These are phyloP conservation scores for Aureobasidium sp. DNA, from an alignment of 2,329 filamentous ascomycete genomes.

Conservation along the genomic window DNA sequence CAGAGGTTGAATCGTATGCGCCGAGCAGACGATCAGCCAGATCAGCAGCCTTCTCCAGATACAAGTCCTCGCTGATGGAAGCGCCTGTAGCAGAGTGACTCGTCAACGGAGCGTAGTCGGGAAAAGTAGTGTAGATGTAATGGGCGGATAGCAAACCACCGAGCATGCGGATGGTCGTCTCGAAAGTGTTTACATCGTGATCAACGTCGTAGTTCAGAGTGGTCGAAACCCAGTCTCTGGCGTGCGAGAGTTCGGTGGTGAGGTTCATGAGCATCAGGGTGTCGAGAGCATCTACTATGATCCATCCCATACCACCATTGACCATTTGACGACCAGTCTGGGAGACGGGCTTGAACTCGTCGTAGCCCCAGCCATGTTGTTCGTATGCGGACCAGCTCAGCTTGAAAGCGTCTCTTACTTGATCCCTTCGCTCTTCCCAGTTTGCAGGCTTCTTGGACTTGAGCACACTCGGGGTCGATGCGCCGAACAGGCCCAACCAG, in stretches of 20 bases:
- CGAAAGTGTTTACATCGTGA: conserved; percentile 94
- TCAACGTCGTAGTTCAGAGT: conserved; percentile 80
- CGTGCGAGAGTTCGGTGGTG: conserved; percentile 72
- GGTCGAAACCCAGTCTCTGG: conserved; percentile 78
- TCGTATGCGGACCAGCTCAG: conserved; percentile 91
- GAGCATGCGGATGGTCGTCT: conserved; percentile 96
- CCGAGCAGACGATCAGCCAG: conserved; percentile 78
- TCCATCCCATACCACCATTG: conserved; percentile 86
- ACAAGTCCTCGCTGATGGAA: conserved; percentile 74
- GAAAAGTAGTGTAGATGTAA: conserved; percentile 80
- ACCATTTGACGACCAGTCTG: conserved; percentile 80
- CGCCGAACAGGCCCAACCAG: conserved; percentile 55
- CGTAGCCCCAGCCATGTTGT: conserved; percentile 85
- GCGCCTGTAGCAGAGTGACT: conserved; percentile 52
- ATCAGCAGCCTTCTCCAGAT: conserved; percentile 91
- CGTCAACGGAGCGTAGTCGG: conserved; percentile 63
- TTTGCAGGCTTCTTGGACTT: conserved; percentile 29
- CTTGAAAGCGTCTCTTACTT: conserved; percentile 81
- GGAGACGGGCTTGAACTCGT: conserved; percentile 77
- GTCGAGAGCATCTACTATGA: conserved; percentile 91
- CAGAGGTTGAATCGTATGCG: conserved; percentile 79
- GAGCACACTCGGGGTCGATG: neutral
- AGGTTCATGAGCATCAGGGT: conserved; percentile 98
- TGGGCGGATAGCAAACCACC: conserved; percentile 88
- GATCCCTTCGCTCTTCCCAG: conserved; percentile 69